These are phyloP conservation scores for Paspalum vaginatum DNA, from an alignment of 176 grass and related monocot species.

Conservation along the genomic window DNA sequence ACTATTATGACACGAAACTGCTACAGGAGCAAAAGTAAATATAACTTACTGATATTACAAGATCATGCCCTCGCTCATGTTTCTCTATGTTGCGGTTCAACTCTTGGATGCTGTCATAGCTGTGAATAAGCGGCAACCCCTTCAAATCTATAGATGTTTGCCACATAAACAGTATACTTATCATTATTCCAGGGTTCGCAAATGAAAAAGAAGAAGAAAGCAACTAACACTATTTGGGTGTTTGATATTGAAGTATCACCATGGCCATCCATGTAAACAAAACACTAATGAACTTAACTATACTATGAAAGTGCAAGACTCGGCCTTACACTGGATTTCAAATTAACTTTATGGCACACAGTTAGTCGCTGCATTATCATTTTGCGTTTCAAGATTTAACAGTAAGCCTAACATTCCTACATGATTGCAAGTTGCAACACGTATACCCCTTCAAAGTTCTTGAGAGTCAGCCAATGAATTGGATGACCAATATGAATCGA, in stretches of 20 bases:
- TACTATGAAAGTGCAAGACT: background rate
- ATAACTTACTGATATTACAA: conserved; percentile 93
- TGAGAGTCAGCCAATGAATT: conserved; percentile 20
- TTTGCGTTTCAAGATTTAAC: background rate
- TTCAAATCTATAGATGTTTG: conserved; percentile 65
- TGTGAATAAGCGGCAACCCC: conserved; percentile 80
- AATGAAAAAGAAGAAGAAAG: conserved; percentile 22
- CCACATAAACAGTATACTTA: conserved; percentile 14
- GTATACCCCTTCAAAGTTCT: background rate
- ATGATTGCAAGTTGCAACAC: background rate
- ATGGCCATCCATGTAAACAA: conserved; percentile 15
- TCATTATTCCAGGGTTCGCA: conserved; percentile 4
- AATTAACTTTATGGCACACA: background rate
- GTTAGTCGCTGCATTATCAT: conserved; percentile 9
- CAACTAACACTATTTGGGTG: conserved; percentile 5
- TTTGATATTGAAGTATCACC: conserved; percentile 22
- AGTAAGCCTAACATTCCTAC: conserved; percentile 3
- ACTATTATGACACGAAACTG: conserved; percentile 10
- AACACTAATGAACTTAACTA: background rate
- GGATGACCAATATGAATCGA: conserved; percentile 15
- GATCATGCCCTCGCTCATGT: conserved; percentile 73
- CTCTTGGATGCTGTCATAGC: conserved; percentile 96
- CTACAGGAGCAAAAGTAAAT: conserved; percentile 26
- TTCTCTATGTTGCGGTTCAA: conserved; percentile 84
- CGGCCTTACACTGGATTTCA: conserved; percentile 23